Evolutionary conservation across 805 yeast genomes (phyloP), one percentile per base, ranked within the genome.

Genomic region (Wickerhamomyces canadensis): DNA sequence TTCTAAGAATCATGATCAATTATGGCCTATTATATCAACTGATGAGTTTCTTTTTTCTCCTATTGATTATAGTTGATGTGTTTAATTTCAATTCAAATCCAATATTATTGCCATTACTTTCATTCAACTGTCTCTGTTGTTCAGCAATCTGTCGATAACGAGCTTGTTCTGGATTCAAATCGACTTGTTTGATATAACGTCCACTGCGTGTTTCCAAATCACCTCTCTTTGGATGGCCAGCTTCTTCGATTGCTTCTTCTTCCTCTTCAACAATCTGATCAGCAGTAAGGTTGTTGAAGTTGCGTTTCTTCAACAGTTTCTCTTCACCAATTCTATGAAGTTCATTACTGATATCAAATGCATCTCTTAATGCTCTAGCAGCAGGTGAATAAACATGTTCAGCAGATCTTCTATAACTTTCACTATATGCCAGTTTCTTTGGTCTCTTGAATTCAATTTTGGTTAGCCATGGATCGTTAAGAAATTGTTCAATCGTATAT

Each of bases 281-380:
- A 1, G 23, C 19, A 26, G 31, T 21, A 3, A 36, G 19, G 7
- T 35, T 38, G 18, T 36, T 37, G 17, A 38, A 34, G 17, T 35
- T 34, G 16, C 41, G 38, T 12, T 39, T 41, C 26, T 48, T 47
- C 4, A 44, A 24, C 9, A 48, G 28, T 18, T 47, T 48, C 24
- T 50, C 54, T 29, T 52, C 58, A 1, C 58, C 60, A 19, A 48
- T 47, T 51, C 95, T 77, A 54, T 85, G 91, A 14, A 86, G 87
- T 6, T 95, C 94, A 35, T 86, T 82, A 21, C 88, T 79, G 8
- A 86, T 78, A 51, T 86, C 95, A 58, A 86, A 86, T 11, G 89
- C 94, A 51, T 86, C 95, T 47, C 85, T 78, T 60, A 86, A 70
- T 0, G 87, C 86, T 34, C 79, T 82, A 1, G 88, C 87, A 3